A percentile compares a stretch with the other conserved stretches of the same genome.
Conservation (phyloP, 352 stramenopile species). For the Plasmopara halstedii region DNA sequence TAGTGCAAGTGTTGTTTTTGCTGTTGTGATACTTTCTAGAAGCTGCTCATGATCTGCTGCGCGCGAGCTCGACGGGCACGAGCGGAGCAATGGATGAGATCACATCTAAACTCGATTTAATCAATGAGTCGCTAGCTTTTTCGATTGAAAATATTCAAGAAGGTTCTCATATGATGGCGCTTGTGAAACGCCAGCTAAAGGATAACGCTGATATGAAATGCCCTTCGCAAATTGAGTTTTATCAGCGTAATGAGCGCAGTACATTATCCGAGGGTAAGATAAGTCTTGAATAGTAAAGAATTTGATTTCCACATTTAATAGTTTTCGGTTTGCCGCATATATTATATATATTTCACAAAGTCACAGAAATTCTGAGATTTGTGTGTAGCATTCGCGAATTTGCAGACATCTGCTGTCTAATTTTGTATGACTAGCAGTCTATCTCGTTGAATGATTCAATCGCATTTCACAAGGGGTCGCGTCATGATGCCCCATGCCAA, state of each 20-base stretch:
- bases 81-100: slow-evolving; percentile 33
- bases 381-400: no score
- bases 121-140: slow-evolving; percentile 75
- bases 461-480: no score
- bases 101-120: slow-evolving; percentile 68
- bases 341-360: no score
- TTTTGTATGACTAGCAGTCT: no score
- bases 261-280: no score
- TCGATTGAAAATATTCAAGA: slow-evolving; percentile 79
- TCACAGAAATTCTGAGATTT: no score
- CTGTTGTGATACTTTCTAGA: slow-evolving; percentile 19
- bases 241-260: slow-evolving; percentile 11
- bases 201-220: slow-evolving; percentile 43
- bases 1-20: not conserved
- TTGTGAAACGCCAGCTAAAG: slow-evolving; percentile 59
- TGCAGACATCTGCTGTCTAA: no score
- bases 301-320: no score
- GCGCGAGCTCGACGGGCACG: slow-evolving; percentile 19
- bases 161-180: slow-evolving; percentile 57
- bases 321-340: no score
- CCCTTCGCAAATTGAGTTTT: slow-evolving; percentile 24
- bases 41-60: slow-evolving; percentile 35
- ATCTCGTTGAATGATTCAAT: no score
- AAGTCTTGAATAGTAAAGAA: no score
- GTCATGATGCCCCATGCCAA: no score